Base-by-base conservation (phyloP, 177 flowering plant species). In the Vitis hybrid region DNA sequence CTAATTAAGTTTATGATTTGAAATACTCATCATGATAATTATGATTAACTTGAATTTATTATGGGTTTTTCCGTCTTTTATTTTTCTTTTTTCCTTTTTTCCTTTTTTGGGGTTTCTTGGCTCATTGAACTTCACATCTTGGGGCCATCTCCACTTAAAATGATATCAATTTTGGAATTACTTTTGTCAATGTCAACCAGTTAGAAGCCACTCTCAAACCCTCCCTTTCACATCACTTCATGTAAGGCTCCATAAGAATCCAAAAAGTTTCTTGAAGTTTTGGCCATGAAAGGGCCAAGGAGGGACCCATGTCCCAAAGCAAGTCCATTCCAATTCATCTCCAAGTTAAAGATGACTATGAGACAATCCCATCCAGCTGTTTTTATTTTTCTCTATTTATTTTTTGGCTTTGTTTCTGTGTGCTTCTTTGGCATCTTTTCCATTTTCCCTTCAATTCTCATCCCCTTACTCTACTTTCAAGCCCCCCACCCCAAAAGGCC, bases 311-410 rank as follows among this genome's bases (percentile, higher is more conserved):
- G 2, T 59, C 14, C 63, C 79, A 68, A 68, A 58, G 26, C 71
- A 65, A 65, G 60, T 60, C 66, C 68, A 67, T 67, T n/a, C 11
- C 61, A 67, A 26, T 51, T 39, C 58, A 3, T 49, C 20, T 2
- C n/a, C 10, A 60, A 50, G 50, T 39, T 57, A 49, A 57, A 56
- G 48, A 51, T 29, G 73, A 53, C 72, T 65, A 59, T 33, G 4
- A 53, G 70, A 74, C 77, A 74, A 62, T 19, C 39, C 76, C 2
- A 71, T 61, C 68, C 74, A 71, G 74, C 69, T 71, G 69, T 63
- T 67, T 67, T 3, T 26, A 26, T 26, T 72, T 62, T 45, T 10
- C 39, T 10, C 3, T 12, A 4, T 10, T 56, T 52, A 2, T 29
- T n/a, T 16, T 49, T 65, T 22, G 51, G 4, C 11, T 11, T 10